phyloP scores from a whole-genome alignment of 2,329 filamentous ascomycete genomes.

The Pseudogymnoascus sp. region DNA sequence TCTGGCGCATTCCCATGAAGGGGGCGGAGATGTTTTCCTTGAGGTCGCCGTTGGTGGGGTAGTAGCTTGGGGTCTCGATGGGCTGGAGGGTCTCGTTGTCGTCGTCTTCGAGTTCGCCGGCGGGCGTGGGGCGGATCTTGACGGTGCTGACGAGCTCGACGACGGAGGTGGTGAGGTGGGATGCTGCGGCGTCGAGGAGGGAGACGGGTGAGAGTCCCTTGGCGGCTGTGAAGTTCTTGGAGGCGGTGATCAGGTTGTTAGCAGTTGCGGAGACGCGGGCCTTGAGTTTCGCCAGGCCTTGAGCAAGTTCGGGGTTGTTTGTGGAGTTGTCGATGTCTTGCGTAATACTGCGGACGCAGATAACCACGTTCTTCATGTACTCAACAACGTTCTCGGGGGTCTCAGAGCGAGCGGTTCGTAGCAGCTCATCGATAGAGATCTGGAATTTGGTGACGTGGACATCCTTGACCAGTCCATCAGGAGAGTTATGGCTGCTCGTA shows the following conservation, averaged over 20 bases:
- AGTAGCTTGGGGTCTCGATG: conserved; percentile 62
- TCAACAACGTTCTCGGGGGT: conserved; percentile 70
- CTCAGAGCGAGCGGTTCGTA: conserved; percentile 68
- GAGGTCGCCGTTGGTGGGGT: conserved; percentile 45
- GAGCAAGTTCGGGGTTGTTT: conserved; percentile 43
- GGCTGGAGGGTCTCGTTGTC: conserved; percentile 63
- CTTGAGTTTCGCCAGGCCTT: conserved; percentile 64
- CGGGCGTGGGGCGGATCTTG: conserved; percentile 73
- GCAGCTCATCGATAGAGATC: conserved; percentile 82
- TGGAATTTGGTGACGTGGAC: conserved; percentile 94
- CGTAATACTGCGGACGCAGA: conserved; percentile 75
- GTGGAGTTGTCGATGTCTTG: conserved; percentile 64
- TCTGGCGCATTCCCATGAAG: conserved; percentile 54
- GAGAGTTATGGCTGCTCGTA: conserved; percentile 60
- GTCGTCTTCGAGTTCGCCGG: conserved; percentile 69
- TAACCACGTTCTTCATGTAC: conserved; percentile 78
- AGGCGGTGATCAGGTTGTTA: conserved; percentile 90
- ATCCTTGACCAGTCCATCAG: conserved; percentile 77
- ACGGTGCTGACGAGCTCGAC: conserved; percentile 78
- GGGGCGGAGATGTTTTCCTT: conserved; percentile 39
- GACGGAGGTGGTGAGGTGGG: conserved; percentile 77
- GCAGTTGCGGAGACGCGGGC: conserved; percentile 82
- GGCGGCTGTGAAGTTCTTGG: conserved; percentile 80
- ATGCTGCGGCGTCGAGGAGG: conserved; percentile 84
- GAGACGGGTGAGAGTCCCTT: conserved; percentile 88